Evolutionary conservation across 2,329 filamentous ascomycete species (phyloP), one percentile per base, ranked within the genome.

Genomic region (Colletotrichum sp.): DNA sequence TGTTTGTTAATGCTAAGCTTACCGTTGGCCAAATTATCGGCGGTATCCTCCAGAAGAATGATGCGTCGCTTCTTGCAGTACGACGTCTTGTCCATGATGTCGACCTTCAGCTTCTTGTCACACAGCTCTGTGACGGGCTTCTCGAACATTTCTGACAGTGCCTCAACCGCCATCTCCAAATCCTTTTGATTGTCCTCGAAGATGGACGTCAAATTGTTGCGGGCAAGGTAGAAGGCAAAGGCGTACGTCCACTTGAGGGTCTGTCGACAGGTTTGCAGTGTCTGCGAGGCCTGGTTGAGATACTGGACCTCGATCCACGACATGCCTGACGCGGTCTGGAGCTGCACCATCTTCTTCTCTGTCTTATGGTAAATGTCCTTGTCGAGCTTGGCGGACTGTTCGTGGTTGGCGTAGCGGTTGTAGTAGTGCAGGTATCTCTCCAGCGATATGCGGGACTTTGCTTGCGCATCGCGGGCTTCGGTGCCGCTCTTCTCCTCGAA

Each of bases 221-320:
- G 93, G 4, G 94, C 94, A n/a, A 99, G 92, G 83, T 99, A 99
- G 84, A 97, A 99, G 1, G 97, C 97, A 85, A 99, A 99, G 0
- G 97, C 97, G 81, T 99, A 99, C 0, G 97, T 99, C 97, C 97
- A 99, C 87, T 99, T 99, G 7, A 99, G 89, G 0, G 97, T 99
- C 86, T 99, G 96, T n/a, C 97, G 95, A 85, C 97, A 99, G 63
- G 95, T 96, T 86, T 99, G 96, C 18, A 99, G 90, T 5, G 96
- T 95, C 83, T 98, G 95, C 0, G 96, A 98, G 0, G 97, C 97
- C 3, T 95, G 94, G 81, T 98, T 95, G 26, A 99, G 91, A 83
- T 99, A 99, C 83, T 99, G 97, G 8, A 99, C 97, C 84, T 99
- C 97, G 75, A 99, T 99, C 97, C 97, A 99, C 0, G 96, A 98